A percentile compares a stretch with the other conserved stretches of the same genome.
These are phyloP conservation scores for Hypericum androsaemum DNA, from an alignment of 345 rosid species.

Conservation along the genomic window DNA sequence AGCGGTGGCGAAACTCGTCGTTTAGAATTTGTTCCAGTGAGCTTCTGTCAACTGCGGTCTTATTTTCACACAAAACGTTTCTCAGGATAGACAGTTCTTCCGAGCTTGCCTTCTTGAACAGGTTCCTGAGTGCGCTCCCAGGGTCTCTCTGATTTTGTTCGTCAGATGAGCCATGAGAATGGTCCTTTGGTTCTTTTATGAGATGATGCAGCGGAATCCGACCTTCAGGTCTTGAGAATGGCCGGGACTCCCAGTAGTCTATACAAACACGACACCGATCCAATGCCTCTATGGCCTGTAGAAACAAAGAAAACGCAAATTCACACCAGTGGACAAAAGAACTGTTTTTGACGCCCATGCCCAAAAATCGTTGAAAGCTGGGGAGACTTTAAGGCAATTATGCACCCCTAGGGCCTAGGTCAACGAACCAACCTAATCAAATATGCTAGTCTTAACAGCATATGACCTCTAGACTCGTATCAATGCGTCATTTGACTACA, in stretches of 20 bases:
- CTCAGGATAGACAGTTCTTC: not conserved
- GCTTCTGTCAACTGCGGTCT: not conserved
- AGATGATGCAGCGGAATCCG: not conserved
- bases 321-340: not conserved
- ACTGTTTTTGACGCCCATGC: too few species aligned
- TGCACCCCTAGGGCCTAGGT: too few species aligned
- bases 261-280: constrained; percentile 72
- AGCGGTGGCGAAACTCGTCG: too few species aligned
- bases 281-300: constrained; percentile 84
- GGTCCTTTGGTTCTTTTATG: not conserved
- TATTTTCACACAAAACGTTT: not conserved
- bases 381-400: too few species aligned
- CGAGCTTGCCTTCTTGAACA: constrained; percentile 2
- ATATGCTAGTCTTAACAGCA: too few species aligned
- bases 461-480: too few species aligned
- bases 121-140: not conserved
- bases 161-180: not conserved
- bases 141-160: not conserved
- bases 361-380: too few species aligned
- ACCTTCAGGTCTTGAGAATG: not conserved
- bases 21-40: too few species aligned
- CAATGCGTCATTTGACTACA: too few species aligned
- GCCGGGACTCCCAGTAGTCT: constrained; percentile 95
- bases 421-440: too few species aligned
- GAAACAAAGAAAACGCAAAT: constrained; percentile 1